Percentiles rank a stretch among this genome's conserved stretches.
phyloP scores from a whole-genome alignment of 805 yeast species.

The Saccharomycopsis oosterbeekiorum region DNA sequence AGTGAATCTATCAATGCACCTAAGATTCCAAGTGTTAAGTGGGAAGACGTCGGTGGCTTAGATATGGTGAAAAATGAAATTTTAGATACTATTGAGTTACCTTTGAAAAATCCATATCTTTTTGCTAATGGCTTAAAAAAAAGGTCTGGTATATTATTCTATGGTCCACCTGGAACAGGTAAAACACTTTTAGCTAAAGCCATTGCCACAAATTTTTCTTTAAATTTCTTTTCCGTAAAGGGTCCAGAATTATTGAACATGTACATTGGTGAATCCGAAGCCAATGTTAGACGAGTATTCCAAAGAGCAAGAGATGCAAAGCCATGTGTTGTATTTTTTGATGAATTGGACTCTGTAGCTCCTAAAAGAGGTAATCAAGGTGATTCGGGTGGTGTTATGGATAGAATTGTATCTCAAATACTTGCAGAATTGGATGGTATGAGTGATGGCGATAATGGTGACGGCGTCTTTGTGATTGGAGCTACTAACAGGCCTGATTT shows the following conservation, averaged over 20 bases:
- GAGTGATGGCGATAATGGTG: constrained; percentile 66
- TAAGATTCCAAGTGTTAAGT: constrained; percentile 82
- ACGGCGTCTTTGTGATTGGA: constrained; percentile 96
- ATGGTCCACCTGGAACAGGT: constrained; percentile 99
- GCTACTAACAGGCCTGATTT: constrained; percentile 96
- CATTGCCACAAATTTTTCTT: constrained; percentile 88
- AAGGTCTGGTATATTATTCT: constrained; percentile 86
- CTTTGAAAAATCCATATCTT: constrained; percentile 83
- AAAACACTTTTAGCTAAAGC: constrained; percentile 94
- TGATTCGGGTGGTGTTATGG: constrained; percentile 99
- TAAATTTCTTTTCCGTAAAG: constrained; percentile 91
- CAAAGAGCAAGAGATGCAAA: constrained; percentile 92
- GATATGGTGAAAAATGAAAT: constrained; percentile 87
- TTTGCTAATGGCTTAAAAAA: constrained; percentile 85
- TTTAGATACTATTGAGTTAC: constrained; percentile 92
- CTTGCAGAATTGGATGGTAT: constrained; percentile 94
- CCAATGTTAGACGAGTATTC: constrained; percentile 89
- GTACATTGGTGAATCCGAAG: constrained; percentile 98
- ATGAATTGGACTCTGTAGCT: constrained; percentile 95
- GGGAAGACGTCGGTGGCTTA: constrained; percentile 97
- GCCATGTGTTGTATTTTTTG: constrained; percentile 96
- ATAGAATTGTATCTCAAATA: constrained; percentile 90
- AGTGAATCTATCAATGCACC: constrained; percentile 97
- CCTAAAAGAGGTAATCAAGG: constrained; percentile 98
- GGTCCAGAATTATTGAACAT: constrained; percentile 95